Evolutionary conservation across 2,329 filamentous ascomycete genomes (phyloP), one percentile per base, ranked within the genome.

Genomic region (Catunica adiposa): DNA sequence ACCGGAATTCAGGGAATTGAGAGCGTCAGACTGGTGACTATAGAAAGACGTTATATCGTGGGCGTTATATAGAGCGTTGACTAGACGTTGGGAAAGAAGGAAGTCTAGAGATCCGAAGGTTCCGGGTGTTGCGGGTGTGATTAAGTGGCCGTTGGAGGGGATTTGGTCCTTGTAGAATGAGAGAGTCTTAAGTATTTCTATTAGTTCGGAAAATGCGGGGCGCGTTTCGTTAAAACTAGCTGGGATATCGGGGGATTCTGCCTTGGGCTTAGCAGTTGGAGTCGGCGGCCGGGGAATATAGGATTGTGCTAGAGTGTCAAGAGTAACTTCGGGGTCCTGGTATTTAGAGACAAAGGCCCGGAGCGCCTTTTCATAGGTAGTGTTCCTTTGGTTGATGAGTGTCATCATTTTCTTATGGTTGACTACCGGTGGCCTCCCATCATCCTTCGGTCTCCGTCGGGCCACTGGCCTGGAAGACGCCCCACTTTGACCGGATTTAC

Each of bases 31-130:
- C 68, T 98, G 92, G 66, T 98, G 92, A 0, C 86, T 82, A 64
- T 94, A 98, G 38, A 98, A 78, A 58, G 84, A 77, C 0, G 83
- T 86, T 58, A 98, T 97, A 2, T 82, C 82, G 62, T 84, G 86
- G 7, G 87, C 86, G 62, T 97, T 97, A 70, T 94, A 98, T 0
- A 98, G 69, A 1, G 92, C 90, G 66, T 98, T 95, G n/a, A 98
- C 89, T 52, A 98, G 71, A 60, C 86, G 79, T 65, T 98, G 92
- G 54, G 89, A 95, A 6, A 98, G 75, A 17, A 84, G 72, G 64
- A 97, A 98, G 26, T 84, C 78, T 51, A 98, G 73, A 44, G 94
- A 84, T 1, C 88, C 89, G 63, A 86, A 89, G 0, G 89, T 77
- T 0, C 90, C 74, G 61, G 83, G 79, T 63, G 95, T 89, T 1